These are phyloP conservation scores for Rhizopogon salebrosus DNA, from an alignment of 768 basidiomycete species.

Conservation along the genomic window DNA sequence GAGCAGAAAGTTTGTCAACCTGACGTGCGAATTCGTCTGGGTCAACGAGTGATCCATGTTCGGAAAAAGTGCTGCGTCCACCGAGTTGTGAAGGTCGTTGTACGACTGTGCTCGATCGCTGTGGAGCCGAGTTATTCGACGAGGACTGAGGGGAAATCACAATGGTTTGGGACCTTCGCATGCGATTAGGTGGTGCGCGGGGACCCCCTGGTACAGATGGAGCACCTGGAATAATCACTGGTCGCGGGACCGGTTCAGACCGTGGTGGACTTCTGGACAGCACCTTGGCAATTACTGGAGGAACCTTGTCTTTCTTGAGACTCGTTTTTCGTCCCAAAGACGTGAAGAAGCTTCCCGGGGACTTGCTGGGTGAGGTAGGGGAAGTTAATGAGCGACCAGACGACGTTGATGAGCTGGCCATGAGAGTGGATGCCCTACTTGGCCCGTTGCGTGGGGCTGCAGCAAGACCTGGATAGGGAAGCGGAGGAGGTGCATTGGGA, in stretches of 20 bases:
- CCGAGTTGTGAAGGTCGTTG: conserved; percentile 26
- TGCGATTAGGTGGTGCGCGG: conserved; percentile 58
- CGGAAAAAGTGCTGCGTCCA: conserved; percentile 14
- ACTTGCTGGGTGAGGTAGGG: conserved; percentile 35
- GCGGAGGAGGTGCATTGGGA: conserved; percentile 50
- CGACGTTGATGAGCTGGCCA: conserved; percentile 40
- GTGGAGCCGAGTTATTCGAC: conserved; percentile 10
- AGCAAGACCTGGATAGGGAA: conserved; percentile 76
- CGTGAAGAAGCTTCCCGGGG: conserved; percentile 63
- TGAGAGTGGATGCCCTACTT: conserved; percentile 27
- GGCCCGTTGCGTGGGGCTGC: conserved; percentile 20
- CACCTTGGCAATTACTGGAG: conserved; percentile 29
- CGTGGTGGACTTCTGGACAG: conserved; percentile 34
- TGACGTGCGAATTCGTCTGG: conserved; percentile 54
- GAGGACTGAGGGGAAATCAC: conserved; percentile 34
- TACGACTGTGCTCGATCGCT: conserved; percentile 27
- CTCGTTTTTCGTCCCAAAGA: conserved; percentile 72
- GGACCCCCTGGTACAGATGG: conserved; percentile 73
- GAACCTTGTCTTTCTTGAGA: conserved; percentile 32
- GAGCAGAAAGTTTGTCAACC: conserved; percentile 64
- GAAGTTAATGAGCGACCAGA: conserved; percentile 41
- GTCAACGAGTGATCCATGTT: conserved; percentile 5
- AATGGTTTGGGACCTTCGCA: conserved; percentile 65
- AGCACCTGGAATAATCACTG: conserved; percentile 24
- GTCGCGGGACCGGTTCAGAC: conserved; percentile 25